Evolutionary conservation across 2,329 filamentous ascomycete genomes (phyloP).

Genomic region (Penicillium sp.): DNA sequence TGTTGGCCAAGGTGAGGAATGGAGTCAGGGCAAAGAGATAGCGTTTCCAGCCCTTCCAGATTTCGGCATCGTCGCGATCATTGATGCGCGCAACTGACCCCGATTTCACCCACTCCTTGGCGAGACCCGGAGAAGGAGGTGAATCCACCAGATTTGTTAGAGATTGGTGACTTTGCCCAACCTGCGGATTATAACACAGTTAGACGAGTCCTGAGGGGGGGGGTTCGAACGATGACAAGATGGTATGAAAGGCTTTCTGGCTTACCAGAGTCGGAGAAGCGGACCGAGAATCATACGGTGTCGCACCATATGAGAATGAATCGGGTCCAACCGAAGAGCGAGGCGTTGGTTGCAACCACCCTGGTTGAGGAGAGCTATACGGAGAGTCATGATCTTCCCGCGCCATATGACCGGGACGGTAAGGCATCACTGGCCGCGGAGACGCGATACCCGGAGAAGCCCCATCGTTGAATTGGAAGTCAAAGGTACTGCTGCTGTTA

Average conservation of each 20-base stretch:
- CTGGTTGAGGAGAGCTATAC: constrained; percentile 13
- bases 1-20: constrained; percentile 35
- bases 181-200: constrained; percentile 23
- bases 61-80: constrained; percentile 38
- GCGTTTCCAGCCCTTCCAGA: constrained; percentile 39
- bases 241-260: not conserved
- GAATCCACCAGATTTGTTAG: constrained; percentile 34
- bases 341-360: constrained; percentile 20
- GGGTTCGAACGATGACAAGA: not conserved
- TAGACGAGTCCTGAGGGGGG: not conserved
- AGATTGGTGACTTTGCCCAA: constrained; percentile 34
- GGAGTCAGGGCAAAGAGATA: constrained; percentile 35
- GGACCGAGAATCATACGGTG: constrained; percentile 31
- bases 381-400: not conserved
- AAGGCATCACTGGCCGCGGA: constrained; percentile 21
- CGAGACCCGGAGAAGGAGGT: constrained; percentile 28
- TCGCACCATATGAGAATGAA: constrained; percentile 16
- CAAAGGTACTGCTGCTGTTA: constrained; percentile 11
- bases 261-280: constrained; percentile 32
- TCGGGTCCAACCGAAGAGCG: constrained; percentile 21
- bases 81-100: constrained; percentile 37
- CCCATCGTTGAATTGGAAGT: constrained; percentile 16
- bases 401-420: constrained; percentile 18
- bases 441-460: constrained; percentile 9
- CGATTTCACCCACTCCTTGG: constrained; percentile 38